Conservation (phyloP, 768 basidiomycete genomes). For the Pleurotus citrinopileatus region DNA sequence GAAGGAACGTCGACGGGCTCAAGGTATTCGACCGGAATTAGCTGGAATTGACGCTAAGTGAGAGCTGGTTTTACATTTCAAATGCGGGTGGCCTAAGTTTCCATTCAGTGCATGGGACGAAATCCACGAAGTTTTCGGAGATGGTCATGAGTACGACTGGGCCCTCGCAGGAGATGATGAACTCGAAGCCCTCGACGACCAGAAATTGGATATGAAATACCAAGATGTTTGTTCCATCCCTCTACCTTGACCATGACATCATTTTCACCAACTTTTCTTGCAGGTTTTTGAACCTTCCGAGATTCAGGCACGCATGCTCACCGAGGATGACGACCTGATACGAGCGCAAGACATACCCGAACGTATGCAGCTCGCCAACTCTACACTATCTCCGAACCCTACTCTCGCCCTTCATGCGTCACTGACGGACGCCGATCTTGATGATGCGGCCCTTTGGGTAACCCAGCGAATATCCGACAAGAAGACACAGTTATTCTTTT, state of each 20-base stretch:
- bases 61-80: conserved; percentile 33
- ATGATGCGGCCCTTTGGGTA: conserved; percentile 86
- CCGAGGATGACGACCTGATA: conserved; percentile 92
- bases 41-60: conserved; percentile 83
- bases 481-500: conserved; percentile 74
- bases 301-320: conserved; percentile 84
- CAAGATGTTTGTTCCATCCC: conserved; percentile 80
- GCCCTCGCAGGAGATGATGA: conserved; percentile 85
- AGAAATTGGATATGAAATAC: conserved; percentile 76
- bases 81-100: conserved; percentile 11
- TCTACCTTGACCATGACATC: conserved; percentile 9
- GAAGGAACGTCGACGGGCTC: conserved; percentile 64
- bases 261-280: conserved; percentile 10
- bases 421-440: conserved; percentile 70
- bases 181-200: conserved; percentile 39
- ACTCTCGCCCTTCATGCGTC: conserved; percentile 58
- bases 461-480: conserved; percentile 69
- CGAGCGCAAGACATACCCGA: conserved; percentile 90
- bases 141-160: conserved; percentile 96
- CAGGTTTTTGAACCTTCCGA: conserved; percentile 98
- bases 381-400: conserved; percentile 70
- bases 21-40: conserved; percentile 64
- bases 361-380: conserved; percentile 89
- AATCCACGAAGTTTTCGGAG: conserved; percentile 94
- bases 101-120: conserved; percentile 84